Percentiles rank a stretch among this genome's conserved stretches.
Conservation (phyloP, 2,329 filamentous ascomycete species). For the Pestalotiopsis sp. region DNA sequence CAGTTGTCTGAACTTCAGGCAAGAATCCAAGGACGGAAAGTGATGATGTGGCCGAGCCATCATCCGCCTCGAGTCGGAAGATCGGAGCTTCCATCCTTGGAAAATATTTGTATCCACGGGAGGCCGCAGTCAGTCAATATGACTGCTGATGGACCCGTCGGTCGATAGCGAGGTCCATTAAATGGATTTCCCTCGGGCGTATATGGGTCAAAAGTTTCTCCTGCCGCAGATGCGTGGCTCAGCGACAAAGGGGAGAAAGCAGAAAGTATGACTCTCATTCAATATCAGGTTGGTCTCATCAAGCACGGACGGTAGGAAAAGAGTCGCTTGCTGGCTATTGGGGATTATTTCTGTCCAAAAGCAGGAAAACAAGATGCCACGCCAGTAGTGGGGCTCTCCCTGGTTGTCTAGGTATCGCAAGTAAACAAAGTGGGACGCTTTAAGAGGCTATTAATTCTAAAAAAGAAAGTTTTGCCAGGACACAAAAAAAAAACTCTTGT, state of each 20-base stretch:
- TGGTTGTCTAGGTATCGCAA: background rate
- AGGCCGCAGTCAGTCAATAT: background rate
- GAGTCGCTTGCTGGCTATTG: too few species aligned
- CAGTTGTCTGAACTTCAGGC: background rate
- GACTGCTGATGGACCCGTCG: too few species aligned
- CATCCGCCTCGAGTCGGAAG: background rate
- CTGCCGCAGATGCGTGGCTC: background rate
- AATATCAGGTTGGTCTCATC: background rate
- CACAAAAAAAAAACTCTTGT: background rate
- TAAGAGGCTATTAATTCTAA: background rate
- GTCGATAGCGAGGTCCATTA: background rate
- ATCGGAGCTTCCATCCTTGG: background rate
- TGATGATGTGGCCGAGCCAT: background rate
- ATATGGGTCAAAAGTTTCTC: background rate
- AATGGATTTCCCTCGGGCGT: background rate
- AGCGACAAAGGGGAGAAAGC: background rate
- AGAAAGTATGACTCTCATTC: background rate
- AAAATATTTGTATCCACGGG: background rate
- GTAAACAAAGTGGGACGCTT: background rate
- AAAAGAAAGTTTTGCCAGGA: background rate
- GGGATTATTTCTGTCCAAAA: background rate
- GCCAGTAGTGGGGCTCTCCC: background rate
- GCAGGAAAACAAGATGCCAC: background rate
- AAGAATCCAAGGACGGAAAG: background rate
- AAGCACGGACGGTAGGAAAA: background rate